phyloP scores from a whole-genome alignment of 805 yeast species.

The Ogataea ganodermae region DNA sequence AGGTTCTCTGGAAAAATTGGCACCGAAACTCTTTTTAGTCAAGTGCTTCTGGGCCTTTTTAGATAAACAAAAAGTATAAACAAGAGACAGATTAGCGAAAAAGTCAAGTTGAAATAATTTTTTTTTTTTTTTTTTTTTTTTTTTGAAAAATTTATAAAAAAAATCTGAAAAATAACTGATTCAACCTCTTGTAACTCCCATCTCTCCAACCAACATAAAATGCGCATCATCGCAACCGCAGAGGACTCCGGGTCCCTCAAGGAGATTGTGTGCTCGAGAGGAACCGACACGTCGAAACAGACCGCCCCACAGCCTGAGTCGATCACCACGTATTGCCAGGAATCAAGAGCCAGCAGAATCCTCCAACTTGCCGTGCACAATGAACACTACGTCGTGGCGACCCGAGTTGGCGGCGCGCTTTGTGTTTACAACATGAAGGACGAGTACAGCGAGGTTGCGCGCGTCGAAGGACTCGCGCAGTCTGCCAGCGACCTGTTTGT shows the following conservation, averaged over 20 bases:
- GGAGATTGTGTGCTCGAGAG: constrained; percentile 61
- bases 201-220: constrained; percentile 32
- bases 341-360: constrained; percentile 38
- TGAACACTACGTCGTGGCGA: constrained; percentile 40
- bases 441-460: constrained; percentile 22
- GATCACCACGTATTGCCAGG: constrained; percentile 37
- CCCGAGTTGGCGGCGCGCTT: constrained; percentile 46
- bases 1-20: no score
- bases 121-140: neutral
- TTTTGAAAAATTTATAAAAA: neutral
- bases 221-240: constrained; percentile 48
- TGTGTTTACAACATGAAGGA: constrained; percentile 39
- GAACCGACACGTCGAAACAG: constrained; percentile 79
- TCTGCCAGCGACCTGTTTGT: constrained; percentile 40
- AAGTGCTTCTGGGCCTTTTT: no score
- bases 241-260: constrained; percentile 69
- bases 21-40: no score
- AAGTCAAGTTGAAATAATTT: neutral
- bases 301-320: constrained; percentile 64
- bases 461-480: constrained; percentile 15
- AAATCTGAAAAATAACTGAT: neutral
- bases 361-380: constrained; percentile 33
- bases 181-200: neutral
- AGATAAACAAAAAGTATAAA: neutral
- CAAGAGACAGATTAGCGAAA: neutral